Conservation (phyloP, 192 early-diverging fungal genomes). For the Coemansia reversa region DNA sequence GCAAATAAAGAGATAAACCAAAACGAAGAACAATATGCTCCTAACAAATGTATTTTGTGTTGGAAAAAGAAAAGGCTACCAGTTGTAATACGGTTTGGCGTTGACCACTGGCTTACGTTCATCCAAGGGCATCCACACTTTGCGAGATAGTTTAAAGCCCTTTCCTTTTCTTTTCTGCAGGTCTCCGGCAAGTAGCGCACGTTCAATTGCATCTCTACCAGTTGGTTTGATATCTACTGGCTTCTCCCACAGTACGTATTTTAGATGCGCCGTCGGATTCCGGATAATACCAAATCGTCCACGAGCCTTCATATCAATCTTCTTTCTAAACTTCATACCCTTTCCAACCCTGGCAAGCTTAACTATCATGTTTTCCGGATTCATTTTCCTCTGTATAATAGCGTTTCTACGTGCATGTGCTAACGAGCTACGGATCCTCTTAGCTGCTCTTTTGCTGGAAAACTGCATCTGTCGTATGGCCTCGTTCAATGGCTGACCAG, state of each 20-base stretch:
- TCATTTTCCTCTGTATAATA: slow-evolving; percentile 62
- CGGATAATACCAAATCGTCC: slow-evolving; percentile 78
- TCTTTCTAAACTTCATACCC: slow-evolving; percentile 68
- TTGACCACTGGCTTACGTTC: slow-evolving; percentile 75
- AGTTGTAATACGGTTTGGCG: slow-evolving; percentile 69
- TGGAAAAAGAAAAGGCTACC: slow-evolving; percentile 47
- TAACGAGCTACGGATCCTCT: slow-evolving; percentile 63
- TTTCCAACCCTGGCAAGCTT: slow-evolving; percentile 87
- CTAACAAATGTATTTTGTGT: too few relatives aligned
- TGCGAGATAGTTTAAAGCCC: slow-evolving; percentile 65
- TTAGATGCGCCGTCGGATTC: slow-evolving; percentile 75
- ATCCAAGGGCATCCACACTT: slow-evolving; percentile 69
- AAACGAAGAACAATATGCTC: too few relatives aligned
- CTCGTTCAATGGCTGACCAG: slow-evolving; percentile 62
- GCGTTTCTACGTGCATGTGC: slow-evolving; percentile 71
- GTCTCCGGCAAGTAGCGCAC: slow-evolving; percentile 27
- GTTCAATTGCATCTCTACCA: slow-evolving; percentile 26
- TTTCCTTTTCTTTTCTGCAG: slow-evolving; percentile 57
- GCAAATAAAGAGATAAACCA: too few relatives aligned
- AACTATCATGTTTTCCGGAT: slow-evolving; percentile 60
- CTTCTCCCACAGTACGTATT: slow-evolving; percentile 74
- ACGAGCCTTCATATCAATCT: slow-evolving; percentile 74
- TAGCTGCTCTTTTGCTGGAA: slow-evolving; percentile 66
- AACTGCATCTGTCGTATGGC: slow-evolving; percentile 79
- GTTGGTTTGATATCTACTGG: slow-evolving; percentile 26